These are phyloP conservation scores for Colletotrichum spinosum DNA, from an alignment of 2,329 filamentous ascomycete genomes.

Conservation along the genomic window DNA sequence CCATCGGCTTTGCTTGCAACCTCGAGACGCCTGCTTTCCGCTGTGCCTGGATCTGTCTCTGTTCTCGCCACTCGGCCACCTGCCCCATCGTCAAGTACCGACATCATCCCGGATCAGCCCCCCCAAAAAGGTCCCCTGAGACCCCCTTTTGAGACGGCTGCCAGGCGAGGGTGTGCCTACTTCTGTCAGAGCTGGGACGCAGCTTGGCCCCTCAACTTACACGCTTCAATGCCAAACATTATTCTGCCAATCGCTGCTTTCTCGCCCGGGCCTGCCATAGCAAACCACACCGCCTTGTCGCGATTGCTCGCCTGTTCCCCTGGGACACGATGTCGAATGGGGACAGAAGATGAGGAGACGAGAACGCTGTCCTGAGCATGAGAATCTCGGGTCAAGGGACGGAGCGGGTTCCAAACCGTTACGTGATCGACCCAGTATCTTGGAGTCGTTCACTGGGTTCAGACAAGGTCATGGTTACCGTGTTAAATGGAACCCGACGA, in stretches of 20 bases:
- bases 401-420: constrained; percentile 34
- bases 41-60: constrained; percentile 23
- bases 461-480: constrained; percentile 23
- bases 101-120: constrained; percentile 23
- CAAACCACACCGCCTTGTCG: no score
- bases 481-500: constrained; percentile 16
- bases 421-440: constrained; percentile 37
- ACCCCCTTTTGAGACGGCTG: constrained; percentile 19
- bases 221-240: constrained; percentile 21
- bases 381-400: constrained; percentile 28
- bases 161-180: constrained; percentile 19
- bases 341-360: constrained; percentile 4
- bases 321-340: background rate
- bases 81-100: constrained; percentile 15
- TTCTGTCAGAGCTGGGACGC: constrained; percentile 2
- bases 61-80: constrained; percentile 23
- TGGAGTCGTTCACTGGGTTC: constrained; percentile 25
- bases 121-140: constrained; percentile 16
- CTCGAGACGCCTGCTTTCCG: constrained; percentile 5
- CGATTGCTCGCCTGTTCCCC: no score
- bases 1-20: background rate
- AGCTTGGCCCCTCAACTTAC: constrained; percentile 24
- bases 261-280: no score
- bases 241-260: background rate
- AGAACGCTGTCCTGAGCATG: constrained; percentile 12